A percentile compares a stretch with the other conserved stretches of the same genome.
Evolutionary conservation across 148 eudicot genomes (phyloP).

Genomic region (Mesembryanthemum crystallinum): DNA sequence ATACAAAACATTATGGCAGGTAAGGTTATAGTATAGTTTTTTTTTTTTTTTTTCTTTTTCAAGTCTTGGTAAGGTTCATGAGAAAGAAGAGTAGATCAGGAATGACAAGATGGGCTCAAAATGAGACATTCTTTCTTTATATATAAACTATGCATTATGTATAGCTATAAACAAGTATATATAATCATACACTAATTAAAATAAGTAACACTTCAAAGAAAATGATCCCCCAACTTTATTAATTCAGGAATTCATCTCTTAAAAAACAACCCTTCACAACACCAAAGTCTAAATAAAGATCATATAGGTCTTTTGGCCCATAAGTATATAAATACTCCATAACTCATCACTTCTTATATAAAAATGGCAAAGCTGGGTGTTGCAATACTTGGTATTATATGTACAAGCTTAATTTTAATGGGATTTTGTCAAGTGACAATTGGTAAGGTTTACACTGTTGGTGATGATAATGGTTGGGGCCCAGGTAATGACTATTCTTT

Average conservation of each 20-base stretch:
- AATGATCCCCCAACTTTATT: constrained; percentile 2
- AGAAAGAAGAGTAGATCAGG: not conserved
- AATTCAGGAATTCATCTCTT: not conserved
- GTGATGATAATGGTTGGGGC: constrained; percentile 27
- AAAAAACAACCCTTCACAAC: not conserved
- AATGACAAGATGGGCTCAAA: not conserved
- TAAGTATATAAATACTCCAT: not conserved
- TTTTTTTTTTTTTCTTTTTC: not conserved
- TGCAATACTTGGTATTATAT: not conserved
- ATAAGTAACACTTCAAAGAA: not conserved
- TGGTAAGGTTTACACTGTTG: constrained; percentile 22
- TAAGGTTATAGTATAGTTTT: not conserved
- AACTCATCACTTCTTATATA: too few species aligned
- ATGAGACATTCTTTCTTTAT: not conserved
- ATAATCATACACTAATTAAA: not conserved
- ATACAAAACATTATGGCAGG: not conserved
- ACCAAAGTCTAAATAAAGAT: not conserved
- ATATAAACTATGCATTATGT: not conserved
- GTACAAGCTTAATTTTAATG: constrained; percentile 6
- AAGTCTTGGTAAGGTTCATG: not conserved
- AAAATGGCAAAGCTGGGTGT: not conserved
- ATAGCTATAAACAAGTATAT: not conserved
- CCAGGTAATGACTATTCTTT: constrained; percentile 19
- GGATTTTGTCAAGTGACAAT: not conserved
- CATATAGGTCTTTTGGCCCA: not conserved